Conservation (phyloP, 139 green algal species). For the Marvania coccoides region DNA sequence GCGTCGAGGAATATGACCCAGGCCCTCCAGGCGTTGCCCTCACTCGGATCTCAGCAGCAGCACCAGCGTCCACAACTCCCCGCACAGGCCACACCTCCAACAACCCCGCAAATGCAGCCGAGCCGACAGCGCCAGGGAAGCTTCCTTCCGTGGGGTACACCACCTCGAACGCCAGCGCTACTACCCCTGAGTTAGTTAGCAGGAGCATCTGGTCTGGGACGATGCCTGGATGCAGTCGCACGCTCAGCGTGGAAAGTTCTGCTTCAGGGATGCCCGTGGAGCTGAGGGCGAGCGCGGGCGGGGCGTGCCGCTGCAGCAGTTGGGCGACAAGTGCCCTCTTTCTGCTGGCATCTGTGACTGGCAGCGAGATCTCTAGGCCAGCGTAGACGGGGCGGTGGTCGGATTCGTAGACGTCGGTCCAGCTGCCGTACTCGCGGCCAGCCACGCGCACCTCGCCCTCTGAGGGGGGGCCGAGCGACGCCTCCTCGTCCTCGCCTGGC, state of each 20-base stretch:
- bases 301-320: conserved; percentile 14
- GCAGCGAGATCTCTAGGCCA: conserved; percentile 17
- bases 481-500: conserved; percentile 2
- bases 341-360: conserved; percentile 26
- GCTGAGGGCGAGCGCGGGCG: not conserved
- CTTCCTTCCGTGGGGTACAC: too few species aligned
- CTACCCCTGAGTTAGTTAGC: conserved; percentile 17
- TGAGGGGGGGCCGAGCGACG: not conserved
- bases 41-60: not conserved
- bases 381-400: conserved; percentile 86
- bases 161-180: conserved; percentile 7
- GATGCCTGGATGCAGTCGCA: conserved; percentile 6
- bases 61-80: not conserved
- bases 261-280: not conserved
- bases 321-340: conserved; percentile 15
- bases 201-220: conserved; percentile 9
- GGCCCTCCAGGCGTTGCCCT: not conserved
- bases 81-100: conserved; percentile 13
- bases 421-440: conserved; percentile 45
- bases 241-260: not conserved
- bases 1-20: not conserved
- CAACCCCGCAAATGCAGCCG: not conserved
- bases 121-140: too few species aligned
- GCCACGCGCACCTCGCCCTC: conserved; percentile 34
- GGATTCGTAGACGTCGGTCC: conserved; percentile 68